Evolutionary conservation across 805 yeast genomes (phyloP).

Genomic region (Ogataea degrootiae): DNA sequence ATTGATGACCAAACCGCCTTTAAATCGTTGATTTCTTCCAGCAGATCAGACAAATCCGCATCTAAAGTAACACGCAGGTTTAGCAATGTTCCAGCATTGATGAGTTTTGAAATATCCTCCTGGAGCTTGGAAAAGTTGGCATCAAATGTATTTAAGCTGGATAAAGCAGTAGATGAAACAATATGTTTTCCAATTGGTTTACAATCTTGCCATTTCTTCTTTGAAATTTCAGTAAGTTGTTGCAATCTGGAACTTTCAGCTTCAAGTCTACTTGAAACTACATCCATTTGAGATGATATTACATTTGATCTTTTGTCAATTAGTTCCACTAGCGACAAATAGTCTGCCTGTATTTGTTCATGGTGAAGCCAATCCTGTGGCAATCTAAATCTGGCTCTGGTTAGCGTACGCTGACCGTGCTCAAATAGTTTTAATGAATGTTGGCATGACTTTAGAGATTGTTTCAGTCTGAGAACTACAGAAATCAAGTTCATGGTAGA

Average conservation of each 20-base stretch:
- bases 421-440: constrained; percentile 18
- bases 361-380: constrained; percentile 52
- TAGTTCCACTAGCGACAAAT: constrained; percentile 37
- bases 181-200: constrained; percentile 42
- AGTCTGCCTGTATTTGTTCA: constrained; percentile 58
- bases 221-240: constrained; percentile 28
- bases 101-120: constrained; percentile 17
- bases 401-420: constrained; percentile 25
- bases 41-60: constrained; percentile 28
- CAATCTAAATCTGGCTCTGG: constrained; percentile 41
- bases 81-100: constrained; percentile 32
- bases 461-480: constrained; percentile 30
- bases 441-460: constrained; percentile 20
- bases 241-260: constrained; percentile 36
- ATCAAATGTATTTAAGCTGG: constrained; percentile 28
- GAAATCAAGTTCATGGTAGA: constrained; percentile 36
- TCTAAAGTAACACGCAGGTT: constrained; percentile 28
- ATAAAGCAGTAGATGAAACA: constrained; percentile 41
- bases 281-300: constrained; percentile 33
- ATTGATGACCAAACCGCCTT: constrained; percentile 62
- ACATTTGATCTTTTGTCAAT: constrained; percentile 26
- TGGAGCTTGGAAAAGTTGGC: constrained; percentile 8
- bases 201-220: constrained; percentile 43
- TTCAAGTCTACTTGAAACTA: constrained; percentile 38
- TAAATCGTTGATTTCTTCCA: constrained; percentile 51